Base-by-base conservation (phyloP, 2,329 filamentous ascomycete species). In the Ploettnerulaceae sp. region DNA sequence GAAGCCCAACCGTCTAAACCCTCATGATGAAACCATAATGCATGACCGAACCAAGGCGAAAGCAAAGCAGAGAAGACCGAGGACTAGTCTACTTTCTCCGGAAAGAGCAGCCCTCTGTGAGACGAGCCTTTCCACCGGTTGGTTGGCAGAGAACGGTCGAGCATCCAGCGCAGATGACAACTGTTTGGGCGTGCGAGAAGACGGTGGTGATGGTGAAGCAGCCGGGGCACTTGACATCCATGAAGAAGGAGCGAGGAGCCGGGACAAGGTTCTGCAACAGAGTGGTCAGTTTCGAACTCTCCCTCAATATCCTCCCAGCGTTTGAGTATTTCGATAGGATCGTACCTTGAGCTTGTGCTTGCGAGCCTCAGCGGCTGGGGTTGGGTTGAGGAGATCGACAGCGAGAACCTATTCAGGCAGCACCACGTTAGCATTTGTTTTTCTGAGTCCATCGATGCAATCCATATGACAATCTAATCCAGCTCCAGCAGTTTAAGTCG, bases 171-270 rank as follows among this genome's bases (percentile, higher is more conserved):
- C 93, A 98, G 82, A 97, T 94, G 74, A 98, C 93, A 72, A 98
- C 93, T 71, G 93, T 98, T 82, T 98, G 93, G 74, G 93, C 93
- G 82, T 98, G 93, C 59, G 91, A 97, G 88, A 97, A 98, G 76
- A 98, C 93, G 73, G 93, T 98, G 74, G 93, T 98, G 83, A 98
- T 98, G 74, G 90, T 96, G 86, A 97, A 98, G 88, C 93, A 98
- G 69, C 93, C 93, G 72, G 93, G 93, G 87, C 93, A 98, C 86
- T 98, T 98, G 81, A 98, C 93, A 72, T 98, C 93, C 93, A 98
- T 98, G 88, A 98, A 98, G 87, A 97, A 98, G 63, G 91, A 97
- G 73, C 93, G 89, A 67, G 93, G 93, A 61, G 82, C 85, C 67
- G 93, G 93, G 71, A 98, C 93, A 67, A 98, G 87, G 63, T 81